Evolutionary conservation across 768 basidiomycete genomes (phyloP), one percentile per base, ranked within the genome.

Genomic region (Pleurotus giganteus): DNA sequence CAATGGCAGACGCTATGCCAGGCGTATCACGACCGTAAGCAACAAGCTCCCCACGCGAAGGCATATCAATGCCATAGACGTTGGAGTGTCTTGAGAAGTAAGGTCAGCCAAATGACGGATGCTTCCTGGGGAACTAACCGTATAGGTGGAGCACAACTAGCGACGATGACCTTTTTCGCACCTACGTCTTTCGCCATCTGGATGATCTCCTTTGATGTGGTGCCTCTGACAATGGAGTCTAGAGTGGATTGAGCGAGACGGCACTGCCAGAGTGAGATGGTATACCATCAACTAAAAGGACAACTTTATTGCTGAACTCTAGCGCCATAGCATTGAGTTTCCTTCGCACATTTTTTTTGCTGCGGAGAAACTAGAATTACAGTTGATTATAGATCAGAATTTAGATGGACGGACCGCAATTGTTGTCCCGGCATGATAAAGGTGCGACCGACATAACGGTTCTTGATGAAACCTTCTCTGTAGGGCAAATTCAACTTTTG

Each of bases 371-470:
- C 21, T n/a, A 26, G 60, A 11, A 58, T 37, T 24, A 53, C 26
- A 23, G 15, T 19, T 9, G 29, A 17, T 23, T 53, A 26, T 8
- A 24, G 36, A 13, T 7, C 8, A 46, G 15, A 45, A 13, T 28
- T 4, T 23, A 45, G 49, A 44, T 53, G 9, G 42, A 55, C 58
- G 36, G 64, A 84, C 91, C 94, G 84, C 86, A 93, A 89, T 69
- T 92, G 89, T 67, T 99, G 97, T 21, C 96, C 97, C 6, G 97
- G 96, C 97, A 99, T 99, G 72, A 99, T 98, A 69, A 99, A 99
- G 0, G 97, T 99, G 60, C 97, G 77, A 2, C 95, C 97, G 28
- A 98, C 94, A 71, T 99, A 99, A 29, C 97, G 85, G 69, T 99
- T 99, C 77, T 99, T 99, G 62, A 98, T 85, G 69, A 99, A 98